Evolutionary conservation across 495 filamentous ascomycete genomes (phyloP).

Genomic region (Neurospora tetrasperma): DNA sequence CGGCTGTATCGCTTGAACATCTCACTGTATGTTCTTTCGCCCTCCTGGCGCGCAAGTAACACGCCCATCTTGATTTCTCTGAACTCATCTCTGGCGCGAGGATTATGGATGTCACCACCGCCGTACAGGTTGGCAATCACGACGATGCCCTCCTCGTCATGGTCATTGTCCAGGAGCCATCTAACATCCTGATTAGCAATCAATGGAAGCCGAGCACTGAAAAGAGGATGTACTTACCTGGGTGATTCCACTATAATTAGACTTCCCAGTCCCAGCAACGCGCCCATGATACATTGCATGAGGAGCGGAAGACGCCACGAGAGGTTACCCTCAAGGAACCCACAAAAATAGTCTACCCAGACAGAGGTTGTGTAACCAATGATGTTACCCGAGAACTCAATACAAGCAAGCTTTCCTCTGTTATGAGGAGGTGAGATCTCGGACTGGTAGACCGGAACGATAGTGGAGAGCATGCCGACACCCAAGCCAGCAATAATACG

Average conservation of each 20-base stretch:
- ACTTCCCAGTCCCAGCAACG: constrained; percentile 72
- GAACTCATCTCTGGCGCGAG: constrained; percentile 85
- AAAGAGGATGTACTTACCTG: constrained; percentile 45
- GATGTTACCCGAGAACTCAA: constrained; percentile 97
- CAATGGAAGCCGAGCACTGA: constrained; percentile 4
- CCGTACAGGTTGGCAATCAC: constrained; percentile 97
- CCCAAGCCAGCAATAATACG: constrained; percentile 88
- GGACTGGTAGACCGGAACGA: constrained; percentile 96
- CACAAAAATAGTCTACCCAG: constrained; percentile 98
- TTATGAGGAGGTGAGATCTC: constrained; percentile 97
- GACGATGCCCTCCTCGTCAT: constrained; percentile 95
- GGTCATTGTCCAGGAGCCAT: constrained; percentile 95
- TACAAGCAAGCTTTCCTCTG: constrained; percentile 88
- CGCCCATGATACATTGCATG: constrained; percentile 92
- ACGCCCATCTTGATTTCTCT: constrained; percentile 99
- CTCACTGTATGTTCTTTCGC: constrained; percentile 80
- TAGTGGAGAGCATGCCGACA: constrained; percentile 89
- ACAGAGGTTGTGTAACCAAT: constrained; percentile 90
- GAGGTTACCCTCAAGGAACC: constrained; percentile 72
- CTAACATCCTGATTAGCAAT: constrained; percentile 32
- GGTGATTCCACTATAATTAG: constrained; percentile 93
- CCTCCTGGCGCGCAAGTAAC: constrained; percentile 83
- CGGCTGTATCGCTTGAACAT: constrained; percentile 92
- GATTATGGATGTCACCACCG: constrained; percentile 85
- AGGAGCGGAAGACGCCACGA: constrained; percentile 87